A percentile compares a stretch with the other conserved stretches of the same genome.
Conservation (phyloP, 2,329 filamentous ascomycete genomes). For the Colletotrichum caudatum region DNA sequence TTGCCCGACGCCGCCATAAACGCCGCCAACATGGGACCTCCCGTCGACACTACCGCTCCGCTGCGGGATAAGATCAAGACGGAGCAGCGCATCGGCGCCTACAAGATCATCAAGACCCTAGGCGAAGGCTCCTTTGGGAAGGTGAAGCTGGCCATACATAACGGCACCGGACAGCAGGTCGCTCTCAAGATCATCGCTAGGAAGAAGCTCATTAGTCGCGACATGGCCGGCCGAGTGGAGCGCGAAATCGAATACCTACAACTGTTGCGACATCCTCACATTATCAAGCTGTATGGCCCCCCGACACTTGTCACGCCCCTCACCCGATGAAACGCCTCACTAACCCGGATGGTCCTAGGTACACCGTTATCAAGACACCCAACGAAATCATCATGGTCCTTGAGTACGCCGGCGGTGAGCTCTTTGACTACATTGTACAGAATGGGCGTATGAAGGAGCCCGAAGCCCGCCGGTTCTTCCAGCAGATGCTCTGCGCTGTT, state of each 20-base stretch:
- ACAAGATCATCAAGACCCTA: constrained; percentile 89
- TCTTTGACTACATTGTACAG: constrained; percentile 98
- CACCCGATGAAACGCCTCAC: neutral
- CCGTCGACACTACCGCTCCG: constrained; percentile 40
- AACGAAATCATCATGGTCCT: constrained; percentile 99
- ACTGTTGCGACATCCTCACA: constrained; percentile 94
- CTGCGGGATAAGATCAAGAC: constrained; percentile 66
- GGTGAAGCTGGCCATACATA: constrained; percentile 95
- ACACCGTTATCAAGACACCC: constrained; percentile 95
- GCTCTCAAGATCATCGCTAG: constrained; percentile 97
- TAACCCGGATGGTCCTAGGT: constrained; percentile 63
- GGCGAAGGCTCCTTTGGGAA: constrained; percentile 99
- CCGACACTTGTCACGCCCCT: neutral
- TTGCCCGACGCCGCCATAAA: constrained; percentile 45
- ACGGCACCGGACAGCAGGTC: constrained; percentile 92
- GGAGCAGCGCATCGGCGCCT: constrained; percentile 90
- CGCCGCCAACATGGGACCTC: constrained; percentile 52
- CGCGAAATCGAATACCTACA: constrained; percentile 98
- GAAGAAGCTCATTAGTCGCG: constrained; percentile 94
- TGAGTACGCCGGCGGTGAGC: constrained; percentile 94
- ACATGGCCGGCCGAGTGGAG: constrained; percentile 98
- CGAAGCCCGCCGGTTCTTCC: constrained; percentile 97
- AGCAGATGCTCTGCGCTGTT: constrained; percentile 98
- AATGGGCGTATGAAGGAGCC: constrained; percentile 91
- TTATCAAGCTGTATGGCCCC: constrained; percentile 89